Conservation (phyloP, 1,284 basidiomycete species). For the Bondarzewia mesenterica region DNA sequence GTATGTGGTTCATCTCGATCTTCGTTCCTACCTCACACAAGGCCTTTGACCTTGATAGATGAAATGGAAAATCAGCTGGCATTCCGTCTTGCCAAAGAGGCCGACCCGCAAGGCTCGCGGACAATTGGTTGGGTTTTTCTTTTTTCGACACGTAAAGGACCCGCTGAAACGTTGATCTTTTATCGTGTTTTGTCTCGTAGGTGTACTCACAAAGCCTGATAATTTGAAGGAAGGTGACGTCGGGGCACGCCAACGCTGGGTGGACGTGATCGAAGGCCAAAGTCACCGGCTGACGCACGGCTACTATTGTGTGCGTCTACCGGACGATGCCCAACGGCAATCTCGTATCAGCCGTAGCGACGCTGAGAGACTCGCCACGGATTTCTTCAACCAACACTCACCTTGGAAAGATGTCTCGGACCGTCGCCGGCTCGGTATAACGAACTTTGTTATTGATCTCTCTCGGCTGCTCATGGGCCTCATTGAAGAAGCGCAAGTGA, state of each 20-base stretch:
- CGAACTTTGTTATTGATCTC: neutral
- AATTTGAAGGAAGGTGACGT: neutral
- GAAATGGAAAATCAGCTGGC: constrained; percentile 1
- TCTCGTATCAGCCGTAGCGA: neutral
- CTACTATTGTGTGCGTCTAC: neutral
- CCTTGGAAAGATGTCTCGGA: neutral
- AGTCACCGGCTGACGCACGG: neutral
- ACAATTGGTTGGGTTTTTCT: no score
- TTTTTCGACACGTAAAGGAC: no score
- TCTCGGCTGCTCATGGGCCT: neutral
- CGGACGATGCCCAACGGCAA: neutral
- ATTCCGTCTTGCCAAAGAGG: neutral
- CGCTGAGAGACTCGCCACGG: neutral
- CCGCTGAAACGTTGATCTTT: neutral
- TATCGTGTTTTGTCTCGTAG: neutral
- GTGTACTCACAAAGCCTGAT: neutral
- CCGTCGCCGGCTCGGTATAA: neutral
- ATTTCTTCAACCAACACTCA: neutral
- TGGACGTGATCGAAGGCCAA: neutral
- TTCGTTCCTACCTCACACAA: neutral
- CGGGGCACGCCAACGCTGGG: neutral
- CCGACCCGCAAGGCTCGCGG: neutral
- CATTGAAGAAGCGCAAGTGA: neutral
- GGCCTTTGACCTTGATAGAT: neutral
- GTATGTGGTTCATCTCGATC: neutral